Percentiles rank a stretch among this genome's conserved stretches.
phyloP scores from a whole-genome alignment of 2,329 filamentous ascomycete species.

The Penicillium paneum region DNA sequence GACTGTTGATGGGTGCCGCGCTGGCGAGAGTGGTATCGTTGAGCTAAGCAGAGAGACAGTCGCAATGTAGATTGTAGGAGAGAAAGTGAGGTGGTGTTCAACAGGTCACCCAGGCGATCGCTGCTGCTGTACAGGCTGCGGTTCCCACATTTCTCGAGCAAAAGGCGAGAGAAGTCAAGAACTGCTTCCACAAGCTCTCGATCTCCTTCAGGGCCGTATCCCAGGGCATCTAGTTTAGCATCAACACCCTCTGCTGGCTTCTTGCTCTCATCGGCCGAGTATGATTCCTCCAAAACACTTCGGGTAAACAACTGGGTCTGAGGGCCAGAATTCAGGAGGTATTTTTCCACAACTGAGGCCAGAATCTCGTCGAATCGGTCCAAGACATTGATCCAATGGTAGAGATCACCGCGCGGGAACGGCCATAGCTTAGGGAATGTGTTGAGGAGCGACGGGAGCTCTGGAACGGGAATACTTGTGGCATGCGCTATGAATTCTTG shows the following conservation, averaged over 20 bases:
- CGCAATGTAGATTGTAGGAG: conserved; percentile 76
- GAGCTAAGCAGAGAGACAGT: conserved; percentile 79
- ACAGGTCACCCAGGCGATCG: conserved; percentile 77
- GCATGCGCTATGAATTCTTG: conserved; percentile 73
- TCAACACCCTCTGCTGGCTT: conserved; percentile 54
- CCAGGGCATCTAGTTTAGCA: conserved; percentile 56
- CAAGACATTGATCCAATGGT: conserved; percentile 94
- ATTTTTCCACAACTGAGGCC: conserved; percentile 74
- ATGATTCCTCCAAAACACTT: conserved; percentile 33
- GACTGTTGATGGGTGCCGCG: conserved; percentile 69
- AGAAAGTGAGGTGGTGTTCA: conserved; percentile 79
- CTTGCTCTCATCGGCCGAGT: conserved; percentile 60
- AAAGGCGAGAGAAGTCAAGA: conserved; percentile 78
- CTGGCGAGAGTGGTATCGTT: conserved; percentile 87
- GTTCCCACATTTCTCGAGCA: conserved; percentile 94
- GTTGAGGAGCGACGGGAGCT: conserved; percentile 72
- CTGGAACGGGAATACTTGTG: conserved; percentile 61
- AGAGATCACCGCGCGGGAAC: conserved; percentile 90
- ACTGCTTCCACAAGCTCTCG: conserved; percentile 73
- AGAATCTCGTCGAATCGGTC: conserved; percentile 91
- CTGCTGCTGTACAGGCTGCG: conserved; percentile 95
- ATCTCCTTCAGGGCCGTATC: conserved; percentile 73
- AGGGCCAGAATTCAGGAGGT: conserved; percentile 74
- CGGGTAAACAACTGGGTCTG: conserved; percentile 71
- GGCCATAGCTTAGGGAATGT: conserved; percentile 89